phyloP scores from a whole-genome alignment of 768 basidiomycete genomes.

The Mycena albidolilacea region DNA sequence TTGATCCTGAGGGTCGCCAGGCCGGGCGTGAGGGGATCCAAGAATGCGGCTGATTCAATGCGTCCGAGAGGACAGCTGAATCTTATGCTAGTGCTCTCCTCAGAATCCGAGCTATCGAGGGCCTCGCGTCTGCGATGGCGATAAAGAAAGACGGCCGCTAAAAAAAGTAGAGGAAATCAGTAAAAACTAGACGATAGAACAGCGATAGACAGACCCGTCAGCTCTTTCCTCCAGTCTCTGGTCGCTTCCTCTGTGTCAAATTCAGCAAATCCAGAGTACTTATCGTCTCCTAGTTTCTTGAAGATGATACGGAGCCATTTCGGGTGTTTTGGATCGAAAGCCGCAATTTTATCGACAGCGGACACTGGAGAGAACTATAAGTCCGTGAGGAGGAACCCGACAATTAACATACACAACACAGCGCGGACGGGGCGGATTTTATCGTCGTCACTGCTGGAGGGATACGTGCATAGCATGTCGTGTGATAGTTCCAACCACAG shows the following conservation, averaged over 20 bases:
- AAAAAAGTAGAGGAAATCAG: slow-evolving; percentile 1
- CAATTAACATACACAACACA: slow-evolving; percentile 60
- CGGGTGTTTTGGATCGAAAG: slow-evolving; percentile 62
- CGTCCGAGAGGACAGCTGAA: slow-evolving; percentile 62
- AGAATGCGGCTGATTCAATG: slow-evolving; percentile 48
- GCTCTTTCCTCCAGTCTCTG: slow-evolving; percentile 63
- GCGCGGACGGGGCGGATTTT: slow-evolving; percentile 68
- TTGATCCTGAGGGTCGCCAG: slow-evolving; percentile 44
- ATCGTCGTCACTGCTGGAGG: slow-evolving; percentile 68
- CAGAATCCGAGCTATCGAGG: slow-evolving; percentile 46
- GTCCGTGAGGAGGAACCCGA: background rate
- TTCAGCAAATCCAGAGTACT: slow-evolving; percentile 52
- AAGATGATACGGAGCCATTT: slow-evolving; percentile 57
- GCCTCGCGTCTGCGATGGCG: slow-evolving; percentile 59
- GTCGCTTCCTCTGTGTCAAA: slow-evolving; percentile 74
- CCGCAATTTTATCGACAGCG: slow-evolving; percentile 59
- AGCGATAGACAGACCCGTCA: slow-evolving; percentile 53
- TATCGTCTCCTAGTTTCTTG: slow-evolving; percentile 44
- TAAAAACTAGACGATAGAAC: background rate
- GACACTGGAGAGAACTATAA: slow-evolving; percentile 56
- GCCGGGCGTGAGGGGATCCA: slow-evolving; percentile 43
- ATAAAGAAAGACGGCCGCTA: slow-evolving; percentile 62
- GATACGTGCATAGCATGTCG: slow-evolving; percentile 73
- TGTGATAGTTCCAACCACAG: slow-evolving; percentile 75
- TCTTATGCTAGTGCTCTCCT: slow-evolving; percentile 56